phyloP scores from a whole-genome alignment of 1,139 yeast genomes.

The Taphrina wiesneri region DNA sequence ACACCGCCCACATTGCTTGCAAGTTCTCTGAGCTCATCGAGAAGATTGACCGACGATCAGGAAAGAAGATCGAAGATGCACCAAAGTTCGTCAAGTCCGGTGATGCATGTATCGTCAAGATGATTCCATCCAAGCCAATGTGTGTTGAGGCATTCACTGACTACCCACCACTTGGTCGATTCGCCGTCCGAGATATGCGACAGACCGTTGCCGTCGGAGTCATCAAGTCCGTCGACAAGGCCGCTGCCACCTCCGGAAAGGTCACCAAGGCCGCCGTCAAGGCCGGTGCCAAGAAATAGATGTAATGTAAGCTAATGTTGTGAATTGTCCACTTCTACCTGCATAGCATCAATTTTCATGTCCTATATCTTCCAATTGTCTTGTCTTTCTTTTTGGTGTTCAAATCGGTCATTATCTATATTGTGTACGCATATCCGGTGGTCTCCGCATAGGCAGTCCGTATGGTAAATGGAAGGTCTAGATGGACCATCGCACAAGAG shows the following conservation, averaged over 20 bases:
- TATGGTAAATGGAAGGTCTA: no score
- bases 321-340: neutral
- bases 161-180: conserved; percentile 98
- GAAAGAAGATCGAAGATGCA: conserved; percentile 77
- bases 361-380: neutral
- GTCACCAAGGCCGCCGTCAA: conserved; percentile 99
- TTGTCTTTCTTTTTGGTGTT: neutral
- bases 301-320: conserved; percentile 2
- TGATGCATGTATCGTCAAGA: conserved; percentile 90
- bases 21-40: conserved; percentile 78
- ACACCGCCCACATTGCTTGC: conserved; percentile 95
- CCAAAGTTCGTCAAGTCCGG: conserved; percentile 91
- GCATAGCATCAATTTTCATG: conserved; percentile 9
- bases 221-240: conserved; percentile 96
- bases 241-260: conserved; percentile 81
- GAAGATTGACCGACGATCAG: conserved; percentile 93
- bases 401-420: no score
- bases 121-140: conserved; percentile 94
- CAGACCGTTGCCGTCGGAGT: conserved; percentile 99
- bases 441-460: no score
- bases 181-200: conserved; percentile 99
- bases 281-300: conserved; percentile 87
- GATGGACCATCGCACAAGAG: no score
- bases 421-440: no score
- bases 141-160: conserved; percentile 95